phyloP scores from a whole-genome alignment of 164 flowering plant genomes.

The Magnolia changhungtana region DNA sequence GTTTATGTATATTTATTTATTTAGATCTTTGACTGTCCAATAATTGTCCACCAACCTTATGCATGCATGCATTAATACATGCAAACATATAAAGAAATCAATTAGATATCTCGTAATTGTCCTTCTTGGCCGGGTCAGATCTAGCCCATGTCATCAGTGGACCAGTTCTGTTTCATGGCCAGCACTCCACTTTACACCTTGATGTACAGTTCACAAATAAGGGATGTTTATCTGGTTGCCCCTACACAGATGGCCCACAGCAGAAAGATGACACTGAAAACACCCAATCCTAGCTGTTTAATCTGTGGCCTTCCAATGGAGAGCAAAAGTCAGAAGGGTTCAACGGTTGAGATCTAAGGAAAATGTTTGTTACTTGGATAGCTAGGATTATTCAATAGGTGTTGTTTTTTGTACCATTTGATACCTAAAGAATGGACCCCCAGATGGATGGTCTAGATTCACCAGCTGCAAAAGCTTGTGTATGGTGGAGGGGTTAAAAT shows the following conservation, averaged over 20 bases:
- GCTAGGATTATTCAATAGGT: not conserved
- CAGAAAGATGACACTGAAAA: not conserved
- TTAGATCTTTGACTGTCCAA: too few relatives aligned
- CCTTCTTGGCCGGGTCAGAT: too few relatives aligned
- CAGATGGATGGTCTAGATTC: not conserved
- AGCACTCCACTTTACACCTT: not conserved
- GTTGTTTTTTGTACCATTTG: too few relatives aligned
- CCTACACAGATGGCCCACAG: not conserved
- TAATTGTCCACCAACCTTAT: too few relatives aligned
- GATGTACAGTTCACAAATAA: too few relatives aligned
- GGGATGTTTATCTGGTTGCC: not conserved
- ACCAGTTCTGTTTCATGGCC: not conserved
- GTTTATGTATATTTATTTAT: too few relatives aligned
- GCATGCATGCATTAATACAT: too few relatives aligned
- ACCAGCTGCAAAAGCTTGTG: not conserved
- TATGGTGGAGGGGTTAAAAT: not conserved
- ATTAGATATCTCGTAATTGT: too few relatives aligned
- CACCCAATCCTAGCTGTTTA: not conserved
- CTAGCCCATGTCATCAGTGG: not conserved
- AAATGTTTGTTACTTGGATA: not conserved
- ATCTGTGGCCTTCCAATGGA: not conserved
- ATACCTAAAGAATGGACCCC: not conserved
- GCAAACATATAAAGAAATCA: too few relatives aligned
- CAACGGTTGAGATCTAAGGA: not conserved
- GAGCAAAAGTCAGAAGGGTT: not conserved